Conservation (phyloP, 75 land plant species). For the Larix kaempferi region DNA sequence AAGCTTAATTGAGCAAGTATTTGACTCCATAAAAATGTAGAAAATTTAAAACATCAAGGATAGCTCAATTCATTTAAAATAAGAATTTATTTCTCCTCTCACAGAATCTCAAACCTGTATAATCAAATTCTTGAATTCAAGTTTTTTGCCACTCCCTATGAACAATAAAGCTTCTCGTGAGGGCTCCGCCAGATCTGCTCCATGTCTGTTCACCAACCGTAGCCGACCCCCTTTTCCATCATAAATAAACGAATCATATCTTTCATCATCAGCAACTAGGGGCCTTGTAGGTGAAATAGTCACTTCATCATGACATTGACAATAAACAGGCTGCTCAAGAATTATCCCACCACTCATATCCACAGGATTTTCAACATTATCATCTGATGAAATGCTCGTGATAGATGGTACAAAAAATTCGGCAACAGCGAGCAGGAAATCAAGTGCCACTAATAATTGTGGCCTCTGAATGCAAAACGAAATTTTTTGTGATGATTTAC, state of each 20-base stretch:
- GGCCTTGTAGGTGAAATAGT: constrained; percentile 72
- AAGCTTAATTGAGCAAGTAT: background rate
- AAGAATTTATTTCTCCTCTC: background rate
- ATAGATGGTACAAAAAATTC: constrained; percentile 93
- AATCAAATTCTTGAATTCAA: constrained; percentile 76
- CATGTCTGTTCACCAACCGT: constrained; percentile 51
- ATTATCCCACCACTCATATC: constrained; percentile 58
- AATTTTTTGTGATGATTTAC: constrained; percentile 43
- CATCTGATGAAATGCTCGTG: constrained; percentile 42
- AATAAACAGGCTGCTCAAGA: constrained; percentile 49
- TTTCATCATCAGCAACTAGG: constrained; percentile 75
- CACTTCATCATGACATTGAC: constrained; percentile 47
- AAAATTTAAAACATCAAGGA: background rate
- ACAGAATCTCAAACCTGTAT: constrained; percentile 52
- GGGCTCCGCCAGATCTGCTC: constrained; percentile 30
- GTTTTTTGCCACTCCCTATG: constrained; percentile 70
- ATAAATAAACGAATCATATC: constrained; percentile 70
- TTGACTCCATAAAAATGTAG: background rate
- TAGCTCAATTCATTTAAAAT: background rate
- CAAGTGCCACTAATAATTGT: constrained; percentile 88
- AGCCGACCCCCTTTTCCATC: constrained; percentile 83
- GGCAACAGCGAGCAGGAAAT: constrained; percentile 80
- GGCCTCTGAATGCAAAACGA: constrained; percentile 84
- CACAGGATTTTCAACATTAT: constrained; percentile 37
- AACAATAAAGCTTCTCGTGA: constrained; percentile 54